These are phyloP conservation scores for Sporodiniella umbellata DNA, from an alignment of 371 early-diverging fungal species.

Conservation along the genomic window DNA sequence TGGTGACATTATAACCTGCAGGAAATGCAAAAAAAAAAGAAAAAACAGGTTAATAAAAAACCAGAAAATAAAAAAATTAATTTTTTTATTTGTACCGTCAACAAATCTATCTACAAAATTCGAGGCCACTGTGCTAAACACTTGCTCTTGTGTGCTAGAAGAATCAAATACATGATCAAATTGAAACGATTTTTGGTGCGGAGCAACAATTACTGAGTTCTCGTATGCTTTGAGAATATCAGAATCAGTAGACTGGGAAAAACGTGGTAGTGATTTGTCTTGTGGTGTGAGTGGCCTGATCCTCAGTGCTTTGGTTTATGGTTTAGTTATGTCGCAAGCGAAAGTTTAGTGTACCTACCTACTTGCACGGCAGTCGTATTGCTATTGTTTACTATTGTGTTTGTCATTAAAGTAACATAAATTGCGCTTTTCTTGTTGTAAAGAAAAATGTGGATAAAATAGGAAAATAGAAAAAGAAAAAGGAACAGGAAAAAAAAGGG, in stretches of 20 bases:
- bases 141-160: conserved; percentile 63
- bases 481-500: background rate
- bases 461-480: background rate
- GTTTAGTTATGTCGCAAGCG: background rate
- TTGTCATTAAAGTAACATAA: conserved; percentile 1
- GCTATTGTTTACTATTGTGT: background rate
- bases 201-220: conserved; percentile 41
- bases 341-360: background rate
- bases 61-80: conserved; percentile 2
- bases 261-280: conserved; percentile 46
- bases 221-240: conserved; percentile 40
- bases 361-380: conserved; percentile 17
- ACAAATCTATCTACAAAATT: conserved; percentile 82
- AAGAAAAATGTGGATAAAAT: background rate
- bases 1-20: conserved; percentile 89
- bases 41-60: too few relatives aligned
- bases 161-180: conserved; percentile 80
- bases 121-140: conserved; percentile 68
- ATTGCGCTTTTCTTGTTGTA: conserved; percentile 6
- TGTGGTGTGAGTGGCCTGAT: conserved; percentile 53
- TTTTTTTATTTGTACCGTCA: conserved; percentile 61
- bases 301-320: conserved; percentile 43
- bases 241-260: conserved; percentile 37
- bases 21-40: too few relatives aligned
- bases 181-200: conserved; percentile 61